Base-by-base conservation (phyloP, 2,329 filamentous ascomycete species). In the Aspergillus proliferans region DNA sequence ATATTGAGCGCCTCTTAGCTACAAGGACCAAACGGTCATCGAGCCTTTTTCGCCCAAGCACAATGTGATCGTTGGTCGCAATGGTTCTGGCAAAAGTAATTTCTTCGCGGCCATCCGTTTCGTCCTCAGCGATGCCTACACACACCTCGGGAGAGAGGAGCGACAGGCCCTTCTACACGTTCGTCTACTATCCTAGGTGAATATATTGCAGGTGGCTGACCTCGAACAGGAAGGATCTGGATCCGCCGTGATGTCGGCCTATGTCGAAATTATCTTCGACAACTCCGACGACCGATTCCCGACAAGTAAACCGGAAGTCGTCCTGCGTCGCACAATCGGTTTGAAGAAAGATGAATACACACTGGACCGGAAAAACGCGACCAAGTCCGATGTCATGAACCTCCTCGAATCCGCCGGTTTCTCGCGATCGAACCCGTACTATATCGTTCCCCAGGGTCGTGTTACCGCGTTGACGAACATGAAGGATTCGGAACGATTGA, bases 101-200 rank as follows among this genome's bases (percentile, higher is more conserved):
- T 98, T 98, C 81, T 98, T 98, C 73, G 92, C 93, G 46, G 93
- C 93, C 41, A 96, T 98, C 71, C 90, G 93, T 50, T 98, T 98
- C 73, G 94, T 97, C 42, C 85, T 98, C 54, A 93, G 91, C 72
- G 93, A 98, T 83, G 89, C 90, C 57, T 98, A 98, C 72, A 94
- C 88, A 41, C 88, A 94, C 69, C 88, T 98, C 82, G 88, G 87
- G 56, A 87, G 92, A 61, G 93, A 98, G 69, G 92, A 98, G 76
- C 88, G 93, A 52, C 90, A 95, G 71, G 90, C 88, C 26, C 81
- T 98, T 33, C 81, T 98, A n/a, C 93, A 98, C 69, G 77, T 80
- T 71, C 38, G 75, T 57, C 2, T 1, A n/a, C 41, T 18, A 26
- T 6, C 14, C 26, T 33, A 26, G 12, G 19, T 45, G 5, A 10